phyloP scores from a whole-genome alignment of 768 basidiomycete species.

The Naganishia vishniacii region DNA sequence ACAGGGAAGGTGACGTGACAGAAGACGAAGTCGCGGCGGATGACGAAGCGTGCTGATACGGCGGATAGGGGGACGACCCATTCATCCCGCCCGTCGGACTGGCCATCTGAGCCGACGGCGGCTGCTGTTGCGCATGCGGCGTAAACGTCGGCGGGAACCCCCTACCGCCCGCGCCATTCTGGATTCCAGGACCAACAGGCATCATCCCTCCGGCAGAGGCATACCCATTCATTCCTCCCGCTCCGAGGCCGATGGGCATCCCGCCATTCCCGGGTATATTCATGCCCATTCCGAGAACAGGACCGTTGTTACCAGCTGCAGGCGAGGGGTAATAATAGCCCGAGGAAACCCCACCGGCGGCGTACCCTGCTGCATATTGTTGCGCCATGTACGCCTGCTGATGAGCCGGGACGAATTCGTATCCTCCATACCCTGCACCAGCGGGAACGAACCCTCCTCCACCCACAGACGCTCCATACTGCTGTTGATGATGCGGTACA shows the following conservation, averaged over 20 bases:
- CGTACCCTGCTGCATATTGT: slow-evolving; percentile 2
- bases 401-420: slow-evolving; percentile 8
- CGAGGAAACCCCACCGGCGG: not conserved
- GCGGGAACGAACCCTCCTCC: not conserved
- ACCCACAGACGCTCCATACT: not conserved
- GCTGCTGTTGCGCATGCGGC: slow-evolving; percentile 7
- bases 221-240: not conserved
- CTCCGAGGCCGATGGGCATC: not conserved
- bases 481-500: not conserved
- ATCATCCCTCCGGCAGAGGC: no score
- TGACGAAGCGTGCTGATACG: not conserved
- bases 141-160: slow-evolving; percentile 11
- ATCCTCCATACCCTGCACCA: slow-evolving; percentile 2
- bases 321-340: not conserved
- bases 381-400: slow-evolving; percentile 12
- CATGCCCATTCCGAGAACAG: slow-evolving; percentile 9
- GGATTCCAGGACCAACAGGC: no score
- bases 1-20: slow-evolving; percentile 4
- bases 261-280: slow-evolving; percentile 13
- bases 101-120: no score
- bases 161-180: not conserved
- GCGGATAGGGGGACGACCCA: slow-evolving; percentile 1
- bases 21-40: not conserved
- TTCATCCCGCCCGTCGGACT: not conserved
- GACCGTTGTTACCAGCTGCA: slow-evolving; percentile 2